Base-by-base conservation (phyloP, 805 yeast species). In the Saccharomycopsis guyanensis region DNA sequence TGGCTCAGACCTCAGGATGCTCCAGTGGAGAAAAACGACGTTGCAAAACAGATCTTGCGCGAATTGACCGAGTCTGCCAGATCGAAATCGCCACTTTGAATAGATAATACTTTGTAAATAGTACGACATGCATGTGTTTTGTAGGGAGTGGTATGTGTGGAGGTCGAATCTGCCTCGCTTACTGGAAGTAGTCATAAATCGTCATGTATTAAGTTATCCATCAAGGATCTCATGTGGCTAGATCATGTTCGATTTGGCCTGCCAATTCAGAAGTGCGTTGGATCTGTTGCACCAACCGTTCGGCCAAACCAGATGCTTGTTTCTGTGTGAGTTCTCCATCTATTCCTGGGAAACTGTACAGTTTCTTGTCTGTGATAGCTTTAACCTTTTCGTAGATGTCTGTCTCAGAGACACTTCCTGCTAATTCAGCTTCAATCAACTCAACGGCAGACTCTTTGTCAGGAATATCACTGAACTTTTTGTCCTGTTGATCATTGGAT, bases 1-100 rank as follows among this genome's bases (percentile, higher is more conserved):
- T 91, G 97, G 97, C 67, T 71, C 54, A 72, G 80, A 49, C 84
- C 86, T 8, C 73, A 85, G 57, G 82, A 82, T 58, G 84, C 87
- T 0, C 85, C 87, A 24, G 68, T 68, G 47, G 59, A 66, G 54
- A 65, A 42, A 19, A 41, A 44, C 16, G 27, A 36, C 23, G 10
- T 45, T 5, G 47, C 46, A 16, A 18, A n/a, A 8, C 22, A n/a
- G 4, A 38, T 49, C 18, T 29, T 49, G 24, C 20, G 29, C 3
- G 40, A 25, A 20, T 18, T 49, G 15, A 23, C 24, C 8, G 23
- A 37, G 19, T 7, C 5, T 10, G 15, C 7, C 23, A 37, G 40
- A 37, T 13, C 19, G 23, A 19, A 22, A 12, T 34, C 38, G 7
- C 8, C n/a, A 27, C 8, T 27, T 27, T 13, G 32, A 8, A 8